Evolutionary conservation across 2,329 filamentous ascomycete species (phyloP).

Genomic region (Chaetomiaceae sp.): DNA sequence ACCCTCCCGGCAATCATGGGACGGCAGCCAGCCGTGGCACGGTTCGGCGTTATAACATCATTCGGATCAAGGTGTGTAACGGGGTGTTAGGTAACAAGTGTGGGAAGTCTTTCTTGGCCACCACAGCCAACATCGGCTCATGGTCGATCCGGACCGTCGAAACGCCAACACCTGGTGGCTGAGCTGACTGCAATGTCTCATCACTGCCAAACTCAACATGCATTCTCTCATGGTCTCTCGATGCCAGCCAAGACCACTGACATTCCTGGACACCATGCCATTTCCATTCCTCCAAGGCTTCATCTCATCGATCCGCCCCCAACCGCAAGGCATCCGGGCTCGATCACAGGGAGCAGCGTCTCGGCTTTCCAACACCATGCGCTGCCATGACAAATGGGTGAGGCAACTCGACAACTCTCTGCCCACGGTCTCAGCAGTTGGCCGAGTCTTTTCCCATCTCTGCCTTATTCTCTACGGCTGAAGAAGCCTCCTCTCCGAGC

Average conservation of each 20-base stretch:
- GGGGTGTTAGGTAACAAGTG: no score
- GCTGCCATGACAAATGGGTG: no score
- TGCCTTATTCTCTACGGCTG: slow-evolving; percentile 1
- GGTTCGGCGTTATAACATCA: no score
- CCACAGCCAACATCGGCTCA: background rate
- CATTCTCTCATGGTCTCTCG: background rate
- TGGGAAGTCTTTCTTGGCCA: no score
- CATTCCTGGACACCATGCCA: background rate
- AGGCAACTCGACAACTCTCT: no score
- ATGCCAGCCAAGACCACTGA: background rate
- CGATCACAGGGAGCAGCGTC: background rate
- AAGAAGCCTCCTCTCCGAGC: slow-evolving; percentile 4
- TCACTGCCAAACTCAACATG: background rate
- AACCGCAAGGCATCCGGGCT: background rate
- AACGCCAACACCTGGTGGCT: slow-evolving; percentile 8
- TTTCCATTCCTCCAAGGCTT: background rate
- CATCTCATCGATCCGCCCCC: no score
- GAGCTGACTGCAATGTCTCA: slow-evolving; percentile 3
- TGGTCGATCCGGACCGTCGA: slow-evolving; percentile 3
- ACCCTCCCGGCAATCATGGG: no score
- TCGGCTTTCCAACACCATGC: background rate
- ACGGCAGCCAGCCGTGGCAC: no score
- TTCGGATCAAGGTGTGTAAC: no score
- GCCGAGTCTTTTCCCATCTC: background rate
- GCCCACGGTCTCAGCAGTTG: no score